These are phyloP conservation scores for Thelonectria rubi DNA, from an alignment of 2,329 filamentous ascomycete species.

Conservation along the genomic window DNA sequence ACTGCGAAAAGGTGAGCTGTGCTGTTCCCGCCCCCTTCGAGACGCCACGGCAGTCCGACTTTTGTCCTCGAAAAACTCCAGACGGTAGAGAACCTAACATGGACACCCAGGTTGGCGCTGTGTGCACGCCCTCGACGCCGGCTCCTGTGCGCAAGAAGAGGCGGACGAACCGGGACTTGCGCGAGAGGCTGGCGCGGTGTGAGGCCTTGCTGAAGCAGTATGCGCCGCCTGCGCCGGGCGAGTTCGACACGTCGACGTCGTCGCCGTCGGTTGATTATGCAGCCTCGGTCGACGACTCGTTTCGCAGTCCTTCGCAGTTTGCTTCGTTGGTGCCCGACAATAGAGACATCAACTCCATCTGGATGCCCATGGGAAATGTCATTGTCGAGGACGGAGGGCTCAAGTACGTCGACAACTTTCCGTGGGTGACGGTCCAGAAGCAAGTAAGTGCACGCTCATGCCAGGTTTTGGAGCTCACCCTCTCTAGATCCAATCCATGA, in stretches of 20 bases:
- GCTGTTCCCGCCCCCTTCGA: no score
- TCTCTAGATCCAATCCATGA: constrained; percentile 13
- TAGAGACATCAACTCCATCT: background rate
- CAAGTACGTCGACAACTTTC: constrained; percentile 21
- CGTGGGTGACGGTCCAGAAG: constrained; percentile 16
- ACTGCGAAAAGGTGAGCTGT: constrained; percentile 25
- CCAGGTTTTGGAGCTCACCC: background rate
- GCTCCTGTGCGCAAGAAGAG: constrained; percentile 43
- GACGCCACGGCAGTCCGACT: no score
- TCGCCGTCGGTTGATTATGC: constrained; percentile 13
- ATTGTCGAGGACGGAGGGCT: constrained; percentile 14
- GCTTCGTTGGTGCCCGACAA: background rate
- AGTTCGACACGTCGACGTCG: background rate
- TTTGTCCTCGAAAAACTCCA: no score
- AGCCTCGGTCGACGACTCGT: constrained; percentile 3
- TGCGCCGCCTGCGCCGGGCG: background rate
- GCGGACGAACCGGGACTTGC: constrained; percentile 41
- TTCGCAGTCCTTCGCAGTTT: constrained; percentile 8
- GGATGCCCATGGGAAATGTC: constrained; percentile 16
- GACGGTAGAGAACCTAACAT: constrained; percentile 13
- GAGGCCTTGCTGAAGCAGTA: constrained; percentile 38
- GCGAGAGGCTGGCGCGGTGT: constrained; percentile 39
- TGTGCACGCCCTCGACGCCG: constrained; percentile 41
- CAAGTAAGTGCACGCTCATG: constrained; percentile 4
- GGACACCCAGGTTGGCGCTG: constrained; percentile 13